These are phyloP conservation scores for Sordariomycetes sp. DNA, from an alignment of 2,329 filamentous ascomycete species.

Conservation along the genomic window DNA sequence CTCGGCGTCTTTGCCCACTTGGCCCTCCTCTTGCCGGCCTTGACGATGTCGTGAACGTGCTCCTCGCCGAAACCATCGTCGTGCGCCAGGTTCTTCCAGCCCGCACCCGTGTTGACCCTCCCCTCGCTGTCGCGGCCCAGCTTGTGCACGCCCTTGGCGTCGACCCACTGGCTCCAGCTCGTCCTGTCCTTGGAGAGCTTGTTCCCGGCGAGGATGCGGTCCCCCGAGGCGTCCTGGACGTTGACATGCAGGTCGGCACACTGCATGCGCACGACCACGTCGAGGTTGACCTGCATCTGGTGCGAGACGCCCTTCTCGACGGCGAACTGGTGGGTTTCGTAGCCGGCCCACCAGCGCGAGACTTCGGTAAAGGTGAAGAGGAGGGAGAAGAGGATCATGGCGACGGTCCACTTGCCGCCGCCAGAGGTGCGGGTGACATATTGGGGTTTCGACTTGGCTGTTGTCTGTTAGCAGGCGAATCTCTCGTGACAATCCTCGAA, in stretches of 20 bases:
- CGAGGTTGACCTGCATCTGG: constrained; percentile 87
- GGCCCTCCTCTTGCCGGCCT: constrained; percentile 52
- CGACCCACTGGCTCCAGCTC: constrained; percentile 73
- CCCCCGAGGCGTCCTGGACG: constrained; percentile 90
- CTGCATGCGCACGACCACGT: constrained; percentile 83
- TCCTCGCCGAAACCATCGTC: constrained; percentile 66
- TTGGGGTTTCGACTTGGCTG: constrained; percentile 91
- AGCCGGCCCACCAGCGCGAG: constrained; percentile 71
- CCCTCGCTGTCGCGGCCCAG: constrained; percentile 48
- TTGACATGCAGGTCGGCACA: constrained; percentile 90
- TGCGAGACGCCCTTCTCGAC: constrained; percentile 89
- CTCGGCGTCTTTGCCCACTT: constrained; percentile 70
- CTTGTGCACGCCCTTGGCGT: constrained; percentile 55
- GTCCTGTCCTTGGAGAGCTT: constrained; percentile 69
- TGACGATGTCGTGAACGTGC: constrained; percentile 86
- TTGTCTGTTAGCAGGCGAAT: not conserved
- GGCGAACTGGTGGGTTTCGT: constrained; percentile 80
- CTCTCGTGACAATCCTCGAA: too few relatives aligned
- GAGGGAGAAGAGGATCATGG: constrained; percentile 65
- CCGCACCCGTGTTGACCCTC: constrained; percentile 45
- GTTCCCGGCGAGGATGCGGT: constrained; percentile 76
- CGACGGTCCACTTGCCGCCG: constrained; percentile 89
- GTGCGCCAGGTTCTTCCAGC: constrained; percentile 34
- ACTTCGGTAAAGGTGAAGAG: constrained; percentile 73
- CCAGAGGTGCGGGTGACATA: constrained; percentile 78